phyloP scores from a whole-genome alignment of 2,329 filamentous ascomycete genomes.

The Fusarium humuli region DNA sequence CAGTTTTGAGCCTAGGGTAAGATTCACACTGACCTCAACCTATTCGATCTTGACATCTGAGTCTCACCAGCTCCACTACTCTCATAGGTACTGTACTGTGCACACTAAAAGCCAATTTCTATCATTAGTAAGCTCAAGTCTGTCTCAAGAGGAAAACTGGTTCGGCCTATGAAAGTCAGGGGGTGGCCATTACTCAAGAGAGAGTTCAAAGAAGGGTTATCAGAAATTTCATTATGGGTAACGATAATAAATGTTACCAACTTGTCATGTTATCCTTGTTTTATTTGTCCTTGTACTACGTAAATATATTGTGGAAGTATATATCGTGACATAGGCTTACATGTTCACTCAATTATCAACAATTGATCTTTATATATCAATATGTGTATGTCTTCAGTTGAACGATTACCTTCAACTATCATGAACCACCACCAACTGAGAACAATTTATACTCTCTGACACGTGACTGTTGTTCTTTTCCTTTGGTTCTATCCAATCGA shows the following conservation, averaged over 20 bases:
- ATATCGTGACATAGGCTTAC: neutral
- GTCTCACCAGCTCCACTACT: neutral
- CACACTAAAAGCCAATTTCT: neutral
- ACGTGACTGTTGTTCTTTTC: neutral
- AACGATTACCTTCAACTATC: neutral
- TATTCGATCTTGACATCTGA: neutral
- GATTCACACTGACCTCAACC: neutral
- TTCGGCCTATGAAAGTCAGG: neutral
- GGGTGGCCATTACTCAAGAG: neutral
- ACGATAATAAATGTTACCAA: neutral
- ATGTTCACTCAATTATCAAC: neutral
- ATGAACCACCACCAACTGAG: neutral
- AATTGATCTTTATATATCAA: neutral
- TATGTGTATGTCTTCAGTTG: neutral
- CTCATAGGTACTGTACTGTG: neutral
- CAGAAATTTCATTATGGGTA: neutral
- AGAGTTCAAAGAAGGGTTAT: too few species aligned
- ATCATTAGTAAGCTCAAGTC: neutral
- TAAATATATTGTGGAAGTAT: neutral
- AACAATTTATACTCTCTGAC: neutral
- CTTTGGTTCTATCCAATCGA: neutral
- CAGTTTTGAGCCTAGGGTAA: neutral
- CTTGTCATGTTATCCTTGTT: neutral
- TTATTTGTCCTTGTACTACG: neutral
- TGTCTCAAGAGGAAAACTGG: neutral